phyloP scores from a whole-genome alignment of 805 yeast species.

The Lipomyces yamanashiensis region DNA sequence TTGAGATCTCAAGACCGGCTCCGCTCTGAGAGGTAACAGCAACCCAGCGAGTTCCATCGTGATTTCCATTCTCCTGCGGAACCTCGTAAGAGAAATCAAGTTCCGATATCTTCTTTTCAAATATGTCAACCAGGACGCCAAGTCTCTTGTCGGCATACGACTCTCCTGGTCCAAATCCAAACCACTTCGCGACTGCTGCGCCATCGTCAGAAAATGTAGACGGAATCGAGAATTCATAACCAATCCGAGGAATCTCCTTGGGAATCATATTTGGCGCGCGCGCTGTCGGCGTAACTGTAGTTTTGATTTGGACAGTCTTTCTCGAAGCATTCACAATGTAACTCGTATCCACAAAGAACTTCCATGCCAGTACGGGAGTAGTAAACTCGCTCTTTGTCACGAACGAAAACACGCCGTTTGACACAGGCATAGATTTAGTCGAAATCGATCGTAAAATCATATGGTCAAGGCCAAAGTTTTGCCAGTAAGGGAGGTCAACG shows the following conservation, averaged over 20 bases:
- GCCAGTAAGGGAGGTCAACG: slow-evolving; percentile 43
- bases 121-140: slow-evolving; percentile 42
- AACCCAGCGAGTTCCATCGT: slow-evolving; percentile 45
- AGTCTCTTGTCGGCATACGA: slow-evolving; percentile 45
- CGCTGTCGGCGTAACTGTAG: slow-evolving; percentile 20
- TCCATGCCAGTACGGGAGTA: slow-evolving; percentile 44
- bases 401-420: slow-evolving; percentile 9
- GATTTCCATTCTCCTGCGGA: slow-evolving; percentile 49
- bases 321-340: slow-evolving; percentile 24
- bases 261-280: slow-evolving; percentile 37
- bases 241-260: slow-evolving; percentile 46
- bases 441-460: slow-evolving; percentile 24
- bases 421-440: background rate
- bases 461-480: slow-evolving; percentile 40
- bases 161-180: slow-evolving; percentile 48
- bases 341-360: slow-evolving; percentile 29
- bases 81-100: slow-evolving; percentile 44
- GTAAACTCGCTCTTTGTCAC: slow-evolving; percentile 37
- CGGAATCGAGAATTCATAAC: slow-evolving; percentile 44
- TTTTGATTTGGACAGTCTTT: background rate
- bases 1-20: slow-evolving; percentile 5
- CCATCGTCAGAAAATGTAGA: slow-evolving; percentile 28
- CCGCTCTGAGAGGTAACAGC: slow-evolving; percentile 18
- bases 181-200: slow-evolving; percentile 41
- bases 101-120: slow-evolving; percentile 28